A percentile compares a stretch with the other conserved stretches of the same genome.
phyloP scores from a whole-genome alignment of 495 filamentous ascomycete species.

The Aspergillus affinis region DNA sequence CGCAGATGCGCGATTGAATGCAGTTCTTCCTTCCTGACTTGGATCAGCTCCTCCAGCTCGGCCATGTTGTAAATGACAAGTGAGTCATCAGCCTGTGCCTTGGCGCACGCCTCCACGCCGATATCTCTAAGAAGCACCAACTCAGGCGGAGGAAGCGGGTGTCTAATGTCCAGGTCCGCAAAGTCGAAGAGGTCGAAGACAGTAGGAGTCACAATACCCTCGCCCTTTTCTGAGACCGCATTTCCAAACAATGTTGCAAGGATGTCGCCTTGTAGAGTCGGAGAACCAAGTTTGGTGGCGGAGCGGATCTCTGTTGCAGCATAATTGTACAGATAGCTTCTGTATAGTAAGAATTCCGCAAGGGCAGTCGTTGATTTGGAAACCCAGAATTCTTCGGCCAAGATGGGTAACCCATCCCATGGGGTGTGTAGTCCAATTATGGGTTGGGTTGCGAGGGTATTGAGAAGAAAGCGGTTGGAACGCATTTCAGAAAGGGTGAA shows the following conservation, averaged over 20 bases:
- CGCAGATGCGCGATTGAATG: slow-evolving; percentile 48
- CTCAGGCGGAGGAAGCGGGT: slow-evolving; percentile 45
- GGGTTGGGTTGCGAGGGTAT: slow-evolving; percentile 62
- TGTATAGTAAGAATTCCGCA: slow-evolving; percentile 69
- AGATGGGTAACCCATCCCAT: slow-evolving; percentile 65
- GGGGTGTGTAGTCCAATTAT: slow-evolving; percentile 59
- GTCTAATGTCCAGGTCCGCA: slow-evolving; percentile 64
- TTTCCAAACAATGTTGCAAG: slow-evolving; percentile 77
- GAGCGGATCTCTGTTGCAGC: slow-evolving; percentile 78
- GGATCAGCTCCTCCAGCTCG: slow-evolving; percentile 60
- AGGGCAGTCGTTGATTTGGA: slow-evolving; percentile 62
- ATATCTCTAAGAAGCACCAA: slow-evolving; percentile 59
- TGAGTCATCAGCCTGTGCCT: slow-evolving; percentile 47
- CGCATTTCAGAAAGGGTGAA: slow-evolving; percentile 77
- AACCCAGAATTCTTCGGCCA: slow-evolving; percentile 61
- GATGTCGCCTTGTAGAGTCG: slow-evolving; percentile 73
- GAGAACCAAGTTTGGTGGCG: slow-evolving; percentile 65
- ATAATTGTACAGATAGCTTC: slow-evolving; percentile 78
- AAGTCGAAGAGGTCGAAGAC: slow-evolving; percentile 96
- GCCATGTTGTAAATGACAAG: slow-evolving; percentile 55
- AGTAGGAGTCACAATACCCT: slow-evolving; percentile 62
- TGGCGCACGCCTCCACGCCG: slow-evolving; percentile 59
- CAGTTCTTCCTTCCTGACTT: slow-evolving; percentile 53
- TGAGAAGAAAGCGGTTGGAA: slow-evolving; percentile 68
- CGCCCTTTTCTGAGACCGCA: slow-evolving; percentile 60